These are phyloP conservation scores for Dactylorhiza incarnata DNA, from an alignment of 106 monocot species.

Conservation along the genomic window DNA sequence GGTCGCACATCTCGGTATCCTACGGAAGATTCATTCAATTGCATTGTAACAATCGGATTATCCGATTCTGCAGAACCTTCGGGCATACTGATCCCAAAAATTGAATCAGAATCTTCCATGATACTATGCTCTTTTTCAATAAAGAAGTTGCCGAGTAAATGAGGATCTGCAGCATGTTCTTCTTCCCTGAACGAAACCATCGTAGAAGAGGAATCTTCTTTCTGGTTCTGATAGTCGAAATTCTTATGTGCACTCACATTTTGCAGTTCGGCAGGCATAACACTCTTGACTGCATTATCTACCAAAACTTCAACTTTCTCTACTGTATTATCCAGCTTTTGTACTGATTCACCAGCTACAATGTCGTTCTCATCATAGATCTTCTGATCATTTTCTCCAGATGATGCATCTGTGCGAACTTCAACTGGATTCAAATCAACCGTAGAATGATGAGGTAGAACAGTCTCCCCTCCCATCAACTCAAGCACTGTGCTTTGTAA, in stretches of 20 bases:
- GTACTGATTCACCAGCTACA: constrained; percentile 3
- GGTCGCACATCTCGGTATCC: background rate
- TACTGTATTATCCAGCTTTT: background rate
- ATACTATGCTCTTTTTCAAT: background rate
- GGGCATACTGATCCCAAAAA: background rate
- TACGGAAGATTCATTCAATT: background rate
- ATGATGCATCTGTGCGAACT: background rate
- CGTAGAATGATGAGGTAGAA: background rate
- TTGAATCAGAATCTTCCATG: constrained; percentile 2
- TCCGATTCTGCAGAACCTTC: background rate
- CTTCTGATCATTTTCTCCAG: background rate
- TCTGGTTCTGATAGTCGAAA: background rate
- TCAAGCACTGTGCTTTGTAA: background rate
- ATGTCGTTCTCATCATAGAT: background rate
- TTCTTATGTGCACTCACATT: background rate
- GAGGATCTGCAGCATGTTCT: background rate
- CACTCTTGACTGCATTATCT: background rate
- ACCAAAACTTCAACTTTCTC: background rate
- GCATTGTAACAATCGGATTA: background rate
- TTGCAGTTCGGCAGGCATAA: background rate
- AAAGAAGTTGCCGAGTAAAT: background rate
- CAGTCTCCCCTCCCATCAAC: background rate
- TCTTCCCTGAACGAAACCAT: constrained; percentile 1
- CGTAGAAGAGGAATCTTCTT: background rate
- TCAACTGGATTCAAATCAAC: background rate